phyloP scores from a whole-genome alignment of 2,329 filamentous ascomycete species.

The Aspergillus piperis region DNA sequence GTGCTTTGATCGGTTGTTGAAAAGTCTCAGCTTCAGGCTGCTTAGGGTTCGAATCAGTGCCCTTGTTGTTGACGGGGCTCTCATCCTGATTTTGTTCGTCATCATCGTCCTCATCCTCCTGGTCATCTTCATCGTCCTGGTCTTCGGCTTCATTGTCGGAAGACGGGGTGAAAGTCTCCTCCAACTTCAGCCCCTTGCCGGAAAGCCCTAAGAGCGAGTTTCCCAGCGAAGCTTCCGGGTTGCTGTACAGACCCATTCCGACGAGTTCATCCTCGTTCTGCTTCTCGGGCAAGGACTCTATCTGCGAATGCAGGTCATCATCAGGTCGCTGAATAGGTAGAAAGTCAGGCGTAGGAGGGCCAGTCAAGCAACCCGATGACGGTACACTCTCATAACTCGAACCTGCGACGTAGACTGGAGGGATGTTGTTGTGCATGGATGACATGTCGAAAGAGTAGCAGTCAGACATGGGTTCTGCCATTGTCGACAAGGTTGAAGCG shows the following conservation, averaged over 20 bases:
- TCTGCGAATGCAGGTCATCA: constrained; percentile 23
- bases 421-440: constrained; percentile 35
- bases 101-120: constrained; percentile 40
- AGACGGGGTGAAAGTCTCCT: constrained; percentile 73
- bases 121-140: constrained; percentile 60
- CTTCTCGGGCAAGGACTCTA: constrained; percentile 53
- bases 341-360: constrained; percentile 42
- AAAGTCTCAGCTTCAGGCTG: constrained; percentile 15
- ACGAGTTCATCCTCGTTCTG: constrained; percentile 70
- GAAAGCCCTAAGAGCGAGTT: constrained; percentile 59
- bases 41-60: constrained; percentile 10
- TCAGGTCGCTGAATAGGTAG: constrained; percentile 40
- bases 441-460: constrained; percentile 37
- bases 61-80: constrained; percentile 11
- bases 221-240: constrained; percentile 61
- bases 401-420: constrained; percentile 31
- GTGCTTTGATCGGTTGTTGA: constrained; percentile 26
- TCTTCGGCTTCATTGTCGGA: constrained; percentile 57
- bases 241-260: constrained; percentile 81
- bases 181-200: constrained; percentile 76
- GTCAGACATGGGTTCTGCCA: constrained; percentile 30
- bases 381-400: constrained; percentile 39
- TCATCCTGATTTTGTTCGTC: constrained; percentile 16
- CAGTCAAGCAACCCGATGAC: constrained; percentile 37
- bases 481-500: constrained; percentile 20